Conservation (phyloP, 2,329 filamentous ascomycete genomes). For the Pseudodiploospora longispora region DNA sequence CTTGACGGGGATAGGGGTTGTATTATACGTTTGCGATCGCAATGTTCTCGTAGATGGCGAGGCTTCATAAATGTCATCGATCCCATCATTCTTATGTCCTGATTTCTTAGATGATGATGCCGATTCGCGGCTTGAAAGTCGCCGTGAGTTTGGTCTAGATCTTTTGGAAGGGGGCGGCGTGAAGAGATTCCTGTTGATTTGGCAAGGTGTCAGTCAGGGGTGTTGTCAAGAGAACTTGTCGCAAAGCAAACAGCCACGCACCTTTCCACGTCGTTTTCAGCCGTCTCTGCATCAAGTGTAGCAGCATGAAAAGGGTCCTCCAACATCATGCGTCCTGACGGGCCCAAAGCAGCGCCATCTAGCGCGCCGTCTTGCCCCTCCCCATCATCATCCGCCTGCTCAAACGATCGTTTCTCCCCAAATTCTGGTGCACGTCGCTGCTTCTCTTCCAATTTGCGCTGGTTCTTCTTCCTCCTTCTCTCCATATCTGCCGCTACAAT, state of each 20-base stretch:
- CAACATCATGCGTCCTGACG: background rate
- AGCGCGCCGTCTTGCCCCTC: constrained; percentile 6
- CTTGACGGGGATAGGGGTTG: constrained; percentile 4
- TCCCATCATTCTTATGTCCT: constrained; percentile 10
- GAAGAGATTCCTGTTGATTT: constrained; percentile 20
- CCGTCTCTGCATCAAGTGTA: constrained; percentile 1
- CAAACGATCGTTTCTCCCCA: constrained; percentile 15
- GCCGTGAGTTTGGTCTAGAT: constrained; percentile 18
- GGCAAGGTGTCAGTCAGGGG: too few species aligned
- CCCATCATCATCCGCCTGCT: constrained; percentile 12
- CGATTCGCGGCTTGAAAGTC: constrained; percentile 3
- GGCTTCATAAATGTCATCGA: constrained; percentile 10
- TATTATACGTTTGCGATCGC: constrained; percentile 7
- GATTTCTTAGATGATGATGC: constrained; percentile 9
- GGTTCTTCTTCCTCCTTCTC: constrained; percentile 19
- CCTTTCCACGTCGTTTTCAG: background rate
- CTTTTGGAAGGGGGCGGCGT: constrained; percentile 33
- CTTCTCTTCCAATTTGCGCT: constrained; percentile 15
- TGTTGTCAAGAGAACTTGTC: too few species aligned
- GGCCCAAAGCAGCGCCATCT: background rate
- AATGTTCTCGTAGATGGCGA: constrained; percentile 16
- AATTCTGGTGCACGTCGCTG: constrained; percentile 8
- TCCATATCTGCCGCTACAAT: constrained; percentile 33
- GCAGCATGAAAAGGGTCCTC: background rate
- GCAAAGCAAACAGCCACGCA: too few species aligned